A percentile compares a stretch with the other conserved stretches of the same genome.
Evolutionary conservation across 2,329 filamentous ascomycete genomes (phyloP).

Genomic region (Pestalotiopsis sp.): DNA sequence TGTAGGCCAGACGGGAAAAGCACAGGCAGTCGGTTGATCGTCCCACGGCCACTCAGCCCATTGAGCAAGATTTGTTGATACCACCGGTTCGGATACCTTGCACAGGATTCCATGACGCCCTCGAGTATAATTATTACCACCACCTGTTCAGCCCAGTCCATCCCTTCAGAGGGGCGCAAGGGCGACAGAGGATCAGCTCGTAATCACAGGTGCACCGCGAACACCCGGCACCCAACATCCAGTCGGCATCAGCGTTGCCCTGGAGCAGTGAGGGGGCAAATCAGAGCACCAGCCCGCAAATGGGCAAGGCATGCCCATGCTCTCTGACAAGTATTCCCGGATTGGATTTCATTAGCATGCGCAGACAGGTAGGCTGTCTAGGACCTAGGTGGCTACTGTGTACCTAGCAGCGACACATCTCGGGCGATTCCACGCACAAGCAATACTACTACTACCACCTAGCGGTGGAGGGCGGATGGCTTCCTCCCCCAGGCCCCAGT

Average conservation of each 20-base stretch:
- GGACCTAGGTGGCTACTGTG: not conserved
- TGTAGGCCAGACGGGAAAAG: not conserved
- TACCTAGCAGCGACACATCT: not conserved
- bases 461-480: not conserved
- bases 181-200: not conserved
- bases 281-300: conserved; percentile 1
- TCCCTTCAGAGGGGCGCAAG: not conserved
- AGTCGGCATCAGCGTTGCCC: not conserved
- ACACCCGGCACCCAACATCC: not conserved
- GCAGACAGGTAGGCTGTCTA: not conserved
- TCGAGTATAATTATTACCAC: not conserved
- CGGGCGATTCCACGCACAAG: not conserved
- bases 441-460: not conserved
- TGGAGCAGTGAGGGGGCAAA: conserved; percentile 1
- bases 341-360: conserved; percentile 5
- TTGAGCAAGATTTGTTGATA: not conserved
- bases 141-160: not conserved
- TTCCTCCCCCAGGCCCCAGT: not conserved
- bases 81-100: not conserved
- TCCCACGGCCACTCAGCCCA: not conserved
- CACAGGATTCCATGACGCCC: not conserved
- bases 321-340: conserved; percentile 1
- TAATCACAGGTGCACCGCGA: conserved; percentile 2
- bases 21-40: not conserved
- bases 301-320: not conserved